A percentile compares a stretch with the other conserved stretches of the same genome.
Conservation (phyloP, 805 yeast species). For the Suhomyces sp. region DNA sequence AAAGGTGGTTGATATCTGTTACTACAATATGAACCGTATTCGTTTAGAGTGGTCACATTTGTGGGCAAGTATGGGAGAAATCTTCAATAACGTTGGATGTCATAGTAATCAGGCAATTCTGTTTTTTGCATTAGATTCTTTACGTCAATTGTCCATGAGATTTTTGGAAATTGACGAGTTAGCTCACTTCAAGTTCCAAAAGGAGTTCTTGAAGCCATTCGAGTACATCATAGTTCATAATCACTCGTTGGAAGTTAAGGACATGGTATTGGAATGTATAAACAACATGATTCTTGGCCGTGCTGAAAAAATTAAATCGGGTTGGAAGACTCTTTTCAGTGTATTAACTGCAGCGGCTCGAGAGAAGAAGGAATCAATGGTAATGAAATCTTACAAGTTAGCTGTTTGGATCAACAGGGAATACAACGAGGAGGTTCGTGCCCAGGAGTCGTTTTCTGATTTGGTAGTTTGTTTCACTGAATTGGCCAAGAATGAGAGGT, state of each 20-base stretch:
- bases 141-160: conserved; percentile 88
- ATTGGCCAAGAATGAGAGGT: conserved; percentile 79
- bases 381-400: conserved; percentile 61
- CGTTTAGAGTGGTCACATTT: conserved; percentile 94
- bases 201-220: conserved; percentile 89
- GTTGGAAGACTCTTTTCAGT: conserved; percentile 89
- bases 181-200: conserved; percentile 93
- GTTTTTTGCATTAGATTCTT: conserved; percentile 88
- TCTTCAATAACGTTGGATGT: conserved; percentile 83
- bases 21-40: conserved; percentile 95
- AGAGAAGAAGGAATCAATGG: conserved; percentile 56
- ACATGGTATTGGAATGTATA: conserved; percentile 87
- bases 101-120: conserved; percentile 74
- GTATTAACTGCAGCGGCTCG: conserved; percentile 74
- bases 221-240: conserved; percentile 73
- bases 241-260: conserved; percentile 68
- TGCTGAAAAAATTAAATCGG: conserved; percentile 75
- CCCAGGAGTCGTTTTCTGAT: conserved; percentile 67
- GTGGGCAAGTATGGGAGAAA: conserved; percentile 91
- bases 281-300: conserved; percentile 80
- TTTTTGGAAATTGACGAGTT: conserved; percentile 92
- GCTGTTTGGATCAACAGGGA: conserved; percentile 61
- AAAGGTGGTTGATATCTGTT: conserved; percentile 95
- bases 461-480: conserved; percentile 75
- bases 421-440: conserved; percentile 59